phyloP scores from a whole-genome alignment of 768 basidiomycete species.

The Pisolithus marmoratus region DNA sequence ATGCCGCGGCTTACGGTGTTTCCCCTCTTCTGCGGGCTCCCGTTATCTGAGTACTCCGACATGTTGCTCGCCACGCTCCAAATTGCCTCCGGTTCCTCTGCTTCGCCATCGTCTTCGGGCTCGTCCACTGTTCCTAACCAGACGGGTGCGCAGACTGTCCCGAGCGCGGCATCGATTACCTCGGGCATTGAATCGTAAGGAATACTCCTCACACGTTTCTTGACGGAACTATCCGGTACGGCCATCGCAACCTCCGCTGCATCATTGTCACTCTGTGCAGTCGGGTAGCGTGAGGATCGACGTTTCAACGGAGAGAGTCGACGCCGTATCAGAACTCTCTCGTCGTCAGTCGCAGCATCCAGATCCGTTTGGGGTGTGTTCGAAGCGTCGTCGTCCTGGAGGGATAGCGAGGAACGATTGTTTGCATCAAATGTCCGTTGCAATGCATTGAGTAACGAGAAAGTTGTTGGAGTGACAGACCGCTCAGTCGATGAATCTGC shows the following conservation, averaged over 20 bases:
- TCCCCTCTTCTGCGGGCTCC: not conserved
- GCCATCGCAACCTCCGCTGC: not conserved
- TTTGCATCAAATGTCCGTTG: slow-evolving; percentile 24
- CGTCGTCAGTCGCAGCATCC: slow-evolving; percentile 19
- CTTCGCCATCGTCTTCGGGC: not conserved
- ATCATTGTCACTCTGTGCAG: not conserved
- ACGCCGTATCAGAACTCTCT: slow-evolving; percentile 10
- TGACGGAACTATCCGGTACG: not conserved
- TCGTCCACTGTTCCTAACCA: slow-evolving; percentile 13
- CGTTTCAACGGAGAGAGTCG: slow-evolving; percentile 4
- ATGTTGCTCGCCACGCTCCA: not conserved
- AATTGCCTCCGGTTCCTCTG: not conserved
- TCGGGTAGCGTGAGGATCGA: not conserved
- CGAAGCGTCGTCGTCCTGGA: not conserved
- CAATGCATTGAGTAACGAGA: slow-evolving; percentile 20
- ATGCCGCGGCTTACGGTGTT: not conserved
- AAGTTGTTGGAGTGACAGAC: not conserved
- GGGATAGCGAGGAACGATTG: not conserved
- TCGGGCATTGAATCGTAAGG: slow-evolving; percentile 14
- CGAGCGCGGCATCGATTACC: slow-evolving; percentile 19
- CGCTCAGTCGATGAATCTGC: not conserved
- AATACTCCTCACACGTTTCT: slow-evolving; percentile 16
- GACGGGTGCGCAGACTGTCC: slow-evolving; percentile 16
- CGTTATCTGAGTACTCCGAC: not conserved
- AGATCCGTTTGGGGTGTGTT: slow-evolving; percentile 12